Evolutionary conservation across 1,284 basidiomycete genomes (phyloP).

Genomic region (Psilocybe mexicana): DNA sequence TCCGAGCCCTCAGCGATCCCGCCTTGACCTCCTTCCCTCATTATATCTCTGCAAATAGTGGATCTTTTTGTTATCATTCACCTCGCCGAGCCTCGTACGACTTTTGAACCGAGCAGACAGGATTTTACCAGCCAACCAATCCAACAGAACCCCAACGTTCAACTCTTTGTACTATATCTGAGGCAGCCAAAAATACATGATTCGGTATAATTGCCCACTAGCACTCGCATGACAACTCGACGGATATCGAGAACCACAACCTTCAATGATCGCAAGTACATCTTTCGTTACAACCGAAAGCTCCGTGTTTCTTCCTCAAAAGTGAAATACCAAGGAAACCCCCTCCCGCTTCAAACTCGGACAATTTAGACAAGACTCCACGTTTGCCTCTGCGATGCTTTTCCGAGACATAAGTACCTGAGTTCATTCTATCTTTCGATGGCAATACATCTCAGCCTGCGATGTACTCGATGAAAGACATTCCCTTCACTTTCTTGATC

Average conservation of each 20-base stretch:
- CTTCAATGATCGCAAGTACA: neutral
- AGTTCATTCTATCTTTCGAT: neutral
- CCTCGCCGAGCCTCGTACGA: too few species aligned
- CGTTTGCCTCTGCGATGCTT: constrained; percentile 23
- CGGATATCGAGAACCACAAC: neutral
- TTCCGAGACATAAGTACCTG: constrained; percentile 20
- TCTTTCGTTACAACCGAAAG: neutral
- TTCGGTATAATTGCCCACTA: neutral
- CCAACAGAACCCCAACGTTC: too few species aligned
- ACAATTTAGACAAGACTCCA: constrained; percentile 22
- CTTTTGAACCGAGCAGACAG: too few species aligned
- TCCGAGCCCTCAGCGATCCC: neutral
- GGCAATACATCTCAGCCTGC: constrained; percentile 5
- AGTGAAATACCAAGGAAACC: constrained; percentile 6
- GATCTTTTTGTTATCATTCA: too few species aligned
- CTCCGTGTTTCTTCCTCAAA: constrained; percentile 7
- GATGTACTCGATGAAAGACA: constrained; percentile 16
- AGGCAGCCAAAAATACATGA: neutral
- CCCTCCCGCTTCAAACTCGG: constrained; percentile 26
- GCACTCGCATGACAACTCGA: neutral
- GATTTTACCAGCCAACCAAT: too few species aligned
- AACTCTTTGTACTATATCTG: neutral
- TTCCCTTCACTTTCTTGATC: constrained; percentile 23
- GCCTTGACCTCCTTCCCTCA: neutral
- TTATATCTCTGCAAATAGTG: too few species aligned